Base-by-base conservation (phyloP, 2,329 filamentous ascomycete species). In the Fusarium anthophilum region DNA sequence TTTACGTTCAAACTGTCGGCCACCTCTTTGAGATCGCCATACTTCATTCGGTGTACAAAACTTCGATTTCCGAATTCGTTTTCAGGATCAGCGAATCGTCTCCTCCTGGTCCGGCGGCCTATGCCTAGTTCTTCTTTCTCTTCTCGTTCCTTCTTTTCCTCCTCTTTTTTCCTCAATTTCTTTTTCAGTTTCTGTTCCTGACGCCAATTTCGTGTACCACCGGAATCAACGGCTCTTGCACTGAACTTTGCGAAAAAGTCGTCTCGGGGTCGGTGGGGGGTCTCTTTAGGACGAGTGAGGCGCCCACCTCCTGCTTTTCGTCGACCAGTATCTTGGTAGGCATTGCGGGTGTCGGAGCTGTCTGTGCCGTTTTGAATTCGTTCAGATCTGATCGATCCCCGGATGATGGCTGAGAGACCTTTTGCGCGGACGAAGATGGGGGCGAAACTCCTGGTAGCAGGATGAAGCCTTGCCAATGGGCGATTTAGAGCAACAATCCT, bases 361-460 rank as follows among this genome's bases (percentile, higher is more conserved):
- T 44, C 39, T 20, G 50, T 50, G 24, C 79, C 78, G 66, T 74
- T 76, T 51, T 80, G 78, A 44, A 73, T 80, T 69, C 80, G 76
- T 78, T 86, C 74, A 74, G 89, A 81, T 80, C 84, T 78, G 50
- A 91, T 89, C 62, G 94, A 85, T 20, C 92, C 92, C 51, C 88
- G 86, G 73, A 91, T 89, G 77, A 95, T 94, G 48, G 92, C 92
- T 15, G 92, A 92, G 68, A 94, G 86, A 47, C 79, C 82, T 35
- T 81, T 77, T 28, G 76, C 38, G 47, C 81, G 82, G 45, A 75
- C 70, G 22, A 70, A 61, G 9, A 75, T 47, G 30, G 72, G 76
- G 30, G 73, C 66, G n/a, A 67, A 71, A 38, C 26, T 56, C 47
- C 56, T 60, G 28, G 59, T 55, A 39, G 55, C 28, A 8, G 54